phyloP scores from a whole-genome alignment of 441 rosid genomes.

The Aleurites moluccanus region DNA sequence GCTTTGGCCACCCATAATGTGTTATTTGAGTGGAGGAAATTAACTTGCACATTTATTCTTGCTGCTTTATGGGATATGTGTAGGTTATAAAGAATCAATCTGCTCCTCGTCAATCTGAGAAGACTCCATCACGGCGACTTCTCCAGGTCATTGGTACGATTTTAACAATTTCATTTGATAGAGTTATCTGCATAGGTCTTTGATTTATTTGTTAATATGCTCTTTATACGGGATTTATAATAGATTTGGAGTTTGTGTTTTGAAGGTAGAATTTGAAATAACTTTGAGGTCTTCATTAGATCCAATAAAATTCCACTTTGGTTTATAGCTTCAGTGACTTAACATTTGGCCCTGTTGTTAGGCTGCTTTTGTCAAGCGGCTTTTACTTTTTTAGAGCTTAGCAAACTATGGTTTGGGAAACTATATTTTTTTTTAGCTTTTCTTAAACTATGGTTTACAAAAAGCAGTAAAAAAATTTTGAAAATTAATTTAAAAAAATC shows the following conservation, averaged over 20 bases:
- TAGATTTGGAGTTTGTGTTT: slow-evolving; percentile 2
- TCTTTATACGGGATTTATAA: background rate
- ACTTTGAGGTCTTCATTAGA: background rate
- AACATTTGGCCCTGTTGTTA: background rate
- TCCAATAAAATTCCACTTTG: background rate
- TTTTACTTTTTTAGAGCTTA: too few relatives aligned
- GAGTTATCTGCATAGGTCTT: background rate
- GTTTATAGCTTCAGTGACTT: background rate
- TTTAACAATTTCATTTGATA: background rate
- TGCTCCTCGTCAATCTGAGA: slow-evolving; percentile 64
- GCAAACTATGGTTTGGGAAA: too few relatives aligned
- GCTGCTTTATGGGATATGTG: slow-evolving; percentile 25
- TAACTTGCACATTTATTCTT: slow-evolving; percentile 19
- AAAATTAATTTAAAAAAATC: too few relatives aligned
- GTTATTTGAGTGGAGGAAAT: slow-evolving; percentile 8
- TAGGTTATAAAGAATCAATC: slow-evolving; percentile 71
- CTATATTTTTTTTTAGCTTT: too few relatives aligned
- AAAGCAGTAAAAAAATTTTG: too few relatives aligned
- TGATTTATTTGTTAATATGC: background rate
- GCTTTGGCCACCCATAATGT: slow-evolving; percentile 5
- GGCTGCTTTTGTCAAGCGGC: too few relatives aligned
- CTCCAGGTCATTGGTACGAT: slow-evolving; percentile 89
- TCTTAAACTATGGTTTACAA: too few relatives aligned
- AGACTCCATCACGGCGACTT: slow-evolving; percentile 65
- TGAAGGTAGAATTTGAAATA: slow-evolving; percentile 4